Conservation (phyloP, 202 grass and related monocot species). For the Tripidium arundinaceum region DNA sequence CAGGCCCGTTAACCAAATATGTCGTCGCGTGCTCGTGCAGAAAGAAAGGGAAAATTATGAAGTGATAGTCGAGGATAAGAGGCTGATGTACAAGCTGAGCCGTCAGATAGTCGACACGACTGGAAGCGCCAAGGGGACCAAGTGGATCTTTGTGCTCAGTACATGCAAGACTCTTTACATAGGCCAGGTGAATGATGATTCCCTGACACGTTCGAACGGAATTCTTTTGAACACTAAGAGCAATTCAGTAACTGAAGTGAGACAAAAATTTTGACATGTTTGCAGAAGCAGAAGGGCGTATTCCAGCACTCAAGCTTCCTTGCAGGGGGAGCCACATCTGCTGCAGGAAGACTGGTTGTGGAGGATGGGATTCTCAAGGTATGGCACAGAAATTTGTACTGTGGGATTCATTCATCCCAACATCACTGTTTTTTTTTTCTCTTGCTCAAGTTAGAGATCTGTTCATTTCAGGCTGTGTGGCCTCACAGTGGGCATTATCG, state of each 20-base stretch:
- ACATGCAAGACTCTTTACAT: slow-evolving; percentile 67
- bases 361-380: slow-evolving; percentile 72
- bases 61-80: background rate
- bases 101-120: slow-evolving; percentile 45
- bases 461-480: slow-evolving; percentile 62
- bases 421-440: background rate
- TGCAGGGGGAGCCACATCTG: slow-evolving; percentile 80
- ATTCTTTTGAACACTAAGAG: background rate
- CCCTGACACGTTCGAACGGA: background rate
- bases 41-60: slow-evolving; percentile 32
- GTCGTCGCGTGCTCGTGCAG: slow-evolving; percentile 19
- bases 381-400: background rate
- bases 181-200: slow-evolving; percentile 43
- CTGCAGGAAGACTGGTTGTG: slow-evolving; percentile 69
- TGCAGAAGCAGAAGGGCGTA: slow-evolving; percentile 70
- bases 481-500: slow-evolving; percentile 88
- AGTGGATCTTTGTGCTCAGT: slow-evolving; percentile 89
- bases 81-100: slow-evolving; percentile 56
- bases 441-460: background rate
- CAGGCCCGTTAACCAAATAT: background rate
- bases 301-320: slow-evolving; percentile 96
- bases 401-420: too few relatives aligned
- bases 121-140: slow-evolving; percentile 35
- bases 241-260: slow-evolving; percentile 10
- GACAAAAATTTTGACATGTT: background rate